Percentiles rank a stretch among this genome's conserved stretches.
Conservation (phyloP, 352 stramenopile species). For the Pythium phragmitis region DNA sequence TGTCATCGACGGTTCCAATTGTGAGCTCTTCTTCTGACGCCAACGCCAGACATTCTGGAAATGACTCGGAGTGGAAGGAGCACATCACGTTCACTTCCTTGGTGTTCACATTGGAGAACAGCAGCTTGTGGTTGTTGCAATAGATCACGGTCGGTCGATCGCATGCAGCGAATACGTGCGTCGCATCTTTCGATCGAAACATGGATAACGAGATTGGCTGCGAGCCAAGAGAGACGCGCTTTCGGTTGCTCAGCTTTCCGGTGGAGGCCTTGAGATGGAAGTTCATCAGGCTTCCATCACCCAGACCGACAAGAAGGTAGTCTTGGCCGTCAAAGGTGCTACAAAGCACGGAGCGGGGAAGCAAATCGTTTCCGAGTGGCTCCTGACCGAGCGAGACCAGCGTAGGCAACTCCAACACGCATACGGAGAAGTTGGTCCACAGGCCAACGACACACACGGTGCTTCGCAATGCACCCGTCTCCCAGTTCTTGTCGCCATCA, state of each 20-base stretch:
- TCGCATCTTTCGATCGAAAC: conserved; percentile 92
- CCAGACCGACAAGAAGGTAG: conserved; percentile 96
- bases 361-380: conserved; percentile 71
- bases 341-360: conserved; percentile 88
- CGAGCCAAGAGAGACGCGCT: conserved; percentile 94
- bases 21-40: conserved; percentile 94
- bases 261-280: conserved; percentile 75
- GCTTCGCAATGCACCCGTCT: conserved; percentile 48
- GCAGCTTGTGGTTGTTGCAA: conserved; percentile 93
- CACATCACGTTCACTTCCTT: conserved; percentile 94
- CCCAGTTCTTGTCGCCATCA: conserved; percentile 45
- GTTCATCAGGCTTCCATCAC: conserved; percentile 94
- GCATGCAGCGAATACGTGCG: conserved; percentile 95
- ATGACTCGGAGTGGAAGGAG: conserved; percentile 89
- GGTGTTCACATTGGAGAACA: conserved; percentile 95
- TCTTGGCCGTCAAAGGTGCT: conserved; percentile 82
- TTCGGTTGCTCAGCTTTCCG: conserved; percentile 67
- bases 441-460: conserved; percentile 84
- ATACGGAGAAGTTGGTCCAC: conserved; percentile 94
- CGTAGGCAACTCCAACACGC: conserved; percentile 78
- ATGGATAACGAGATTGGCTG: conserved; percentile 93
- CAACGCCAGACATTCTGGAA: conserved; percentile 95
- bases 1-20: conserved; percentile 98
- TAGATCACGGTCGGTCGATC: conserved; percentile 98
- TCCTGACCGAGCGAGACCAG: conserved; percentile 69